phyloP scores from a whole-genome alignment of 2,329 filamentous ascomycete genomes.

The Exophiala bonariae region DNA sequence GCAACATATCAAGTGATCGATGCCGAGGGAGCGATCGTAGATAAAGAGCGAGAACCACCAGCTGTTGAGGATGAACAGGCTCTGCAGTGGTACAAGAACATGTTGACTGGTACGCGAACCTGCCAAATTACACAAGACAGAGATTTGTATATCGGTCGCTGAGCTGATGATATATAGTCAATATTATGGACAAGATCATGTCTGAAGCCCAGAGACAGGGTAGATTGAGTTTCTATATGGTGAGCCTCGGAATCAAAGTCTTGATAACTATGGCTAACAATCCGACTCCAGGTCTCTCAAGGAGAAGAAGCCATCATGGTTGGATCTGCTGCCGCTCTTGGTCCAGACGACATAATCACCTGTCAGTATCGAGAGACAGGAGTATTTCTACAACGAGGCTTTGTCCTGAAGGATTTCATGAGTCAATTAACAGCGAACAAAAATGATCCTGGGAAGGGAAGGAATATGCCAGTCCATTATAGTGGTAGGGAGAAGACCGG shows the following conservation, averaged over 20 bases:
- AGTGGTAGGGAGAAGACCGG: conserved; percentile 73
- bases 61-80: conserved; percentile 53
- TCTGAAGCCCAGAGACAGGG: conserved; percentile 95
- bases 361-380: conserved; percentile 93
- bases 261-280: background rate
- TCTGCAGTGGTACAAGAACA: conserved; percentile 61
- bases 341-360: conserved; percentile 82
- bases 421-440: conserved; percentile 86
- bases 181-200: conserved; percentile 95
- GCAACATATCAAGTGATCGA: conserved; percentile 89
- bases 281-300: conserved; percentile 52
- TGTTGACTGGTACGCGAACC: conserved; percentile 43
- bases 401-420: conserved; percentile 86
- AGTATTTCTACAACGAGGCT: conserved; percentile 85
- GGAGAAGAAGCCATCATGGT: conserved; percentile 93
- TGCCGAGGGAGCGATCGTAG: conserved; percentile 79
- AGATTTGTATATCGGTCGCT: background rate
- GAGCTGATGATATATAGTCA: conserved; percentile 45
- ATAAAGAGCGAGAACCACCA: conserved; percentile 50
- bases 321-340: conserved; percentile 78
- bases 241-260: conserved; percentile 30
- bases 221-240: conserved; percentile 95
- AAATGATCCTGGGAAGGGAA: conserved; percentile 74
- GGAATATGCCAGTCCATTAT: conserved; percentile 98
- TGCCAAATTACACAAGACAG: too few relatives aligned